Base-by-base conservation (phyloP, 2,329 filamentous ascomycete species). In the Pezicula radicicola region DNA sequence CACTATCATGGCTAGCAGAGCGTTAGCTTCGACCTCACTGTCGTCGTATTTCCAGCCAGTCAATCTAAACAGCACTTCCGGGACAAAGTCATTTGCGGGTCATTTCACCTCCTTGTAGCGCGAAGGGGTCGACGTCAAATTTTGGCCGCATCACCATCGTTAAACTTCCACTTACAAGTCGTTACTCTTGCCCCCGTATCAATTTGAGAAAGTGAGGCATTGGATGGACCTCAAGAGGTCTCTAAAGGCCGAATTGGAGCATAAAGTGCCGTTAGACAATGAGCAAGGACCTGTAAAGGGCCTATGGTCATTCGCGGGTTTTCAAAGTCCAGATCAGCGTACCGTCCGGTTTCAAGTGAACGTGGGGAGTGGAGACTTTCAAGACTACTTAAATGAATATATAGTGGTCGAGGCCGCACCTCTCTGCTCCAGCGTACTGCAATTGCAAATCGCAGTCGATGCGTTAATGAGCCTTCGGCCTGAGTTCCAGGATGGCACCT, bases 121-220 rank as follows among this genome's bases (percentile, higher is more conserved):
- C n/a, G 16, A 47, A 6, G 65, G 67, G 2, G n/a, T 62, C 1
- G 15, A n/a, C 1, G 59, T 62, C 0, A 47, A 60, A 21, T 68
- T 62, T 55, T 72, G 69, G 69, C 53, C 56, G 0, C 64, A 63
- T 48, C 59, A 68, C 48, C n/a, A n/a, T 37, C 37, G 3, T 16
- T 28, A 69, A 48, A 58, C 48, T 33, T 10, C n/a, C 1, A 46
- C 57, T 0, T 66, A 62, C 36, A 41, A 37, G 3, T 43, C 37
- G 3, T 3, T 66, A 2, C 37, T 52, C 19, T 53, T 71, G 1
- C 69, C 69, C 3, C 63, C 67, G 6, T 71, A 71, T 50, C 69
- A 71, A 39, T 71, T 71, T 40, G 63, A 67, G 39, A 68, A 68
- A 49, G 55, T 55, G 0, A 41, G 48, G 2, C 67, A 70, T 42